Conservation (phyloP, 1,284 basidiomycete genomes). For the Puccinia polysora region DNA sequence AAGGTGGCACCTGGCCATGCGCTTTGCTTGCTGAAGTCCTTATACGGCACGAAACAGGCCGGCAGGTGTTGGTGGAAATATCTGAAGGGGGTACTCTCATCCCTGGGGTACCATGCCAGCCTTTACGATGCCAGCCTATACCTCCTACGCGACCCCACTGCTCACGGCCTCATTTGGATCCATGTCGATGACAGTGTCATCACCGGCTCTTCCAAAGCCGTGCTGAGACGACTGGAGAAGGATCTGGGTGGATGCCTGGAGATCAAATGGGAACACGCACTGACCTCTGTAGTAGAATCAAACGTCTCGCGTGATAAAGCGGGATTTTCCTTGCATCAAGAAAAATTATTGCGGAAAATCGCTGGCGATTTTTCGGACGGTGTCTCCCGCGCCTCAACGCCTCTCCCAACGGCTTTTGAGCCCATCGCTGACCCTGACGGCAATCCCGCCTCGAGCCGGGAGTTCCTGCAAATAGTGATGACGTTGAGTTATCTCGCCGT, state of each 20-base stretch:
- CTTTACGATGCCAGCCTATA: constrained; percentile 19
- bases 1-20: background rate
- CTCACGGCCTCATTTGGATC: background rate
- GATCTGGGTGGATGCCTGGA: background rate
- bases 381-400: background rate
- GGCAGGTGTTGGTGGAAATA: constrained; percentile 25
- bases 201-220: background rate
- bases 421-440: background rate
- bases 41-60: constrained; percentile 14
- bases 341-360: background rate
- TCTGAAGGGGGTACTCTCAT: background rate
- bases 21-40: background rate
- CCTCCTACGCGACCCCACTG: background rate
- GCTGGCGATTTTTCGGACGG: background rate
- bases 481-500: background rate
- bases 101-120: background rate
- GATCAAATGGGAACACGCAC: background rate
- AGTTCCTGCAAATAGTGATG: background rate
- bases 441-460: no score
- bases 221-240: background rate
- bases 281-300: background rate
- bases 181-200: constrained; percentile 29
- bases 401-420: background rate
- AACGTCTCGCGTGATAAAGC: background rate
- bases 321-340: background rate